Conservation (phyloP, 768 basidiomycete genomes). For the Collybia sp. region DNA sequence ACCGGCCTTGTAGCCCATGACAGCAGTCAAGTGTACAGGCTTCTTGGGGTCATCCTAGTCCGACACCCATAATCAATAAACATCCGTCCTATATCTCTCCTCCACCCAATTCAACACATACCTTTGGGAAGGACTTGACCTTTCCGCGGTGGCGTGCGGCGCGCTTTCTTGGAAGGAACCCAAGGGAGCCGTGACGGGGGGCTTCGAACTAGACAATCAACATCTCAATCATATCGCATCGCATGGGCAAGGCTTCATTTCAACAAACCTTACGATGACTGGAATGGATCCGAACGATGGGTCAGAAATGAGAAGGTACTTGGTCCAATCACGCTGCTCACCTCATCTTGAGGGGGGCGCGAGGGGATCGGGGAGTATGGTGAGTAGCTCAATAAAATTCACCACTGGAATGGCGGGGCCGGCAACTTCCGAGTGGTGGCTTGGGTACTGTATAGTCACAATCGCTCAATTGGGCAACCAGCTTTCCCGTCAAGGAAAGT, state of each 20-base stretch:
- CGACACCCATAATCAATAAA: neutral
- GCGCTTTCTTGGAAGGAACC: constrained; percentile 95
- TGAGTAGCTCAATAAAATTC: constrained; percentile 23
- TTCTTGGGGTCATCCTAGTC: constrained; percentile 97
- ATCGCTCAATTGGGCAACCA: constrained; percentile 6
- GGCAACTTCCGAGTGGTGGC: constrained; percentile 33
- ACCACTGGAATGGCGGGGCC: constrained; percentile 10
- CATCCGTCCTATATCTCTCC: neutral
- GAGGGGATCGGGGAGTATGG: constrained; percentile 30
- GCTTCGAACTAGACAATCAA: constrained; percentile 79
- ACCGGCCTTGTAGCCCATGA: constrained; percentile 99
- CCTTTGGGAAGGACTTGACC: constrained; percentile 99
- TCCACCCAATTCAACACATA: constrained; percentile 38
- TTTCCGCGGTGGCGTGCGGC: constrained; percentile 96
- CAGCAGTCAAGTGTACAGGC: constrained; percentile 96
- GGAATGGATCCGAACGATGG: neutral
- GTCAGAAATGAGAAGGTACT: constrained; percentile 9
- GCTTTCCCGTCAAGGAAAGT: neutral
- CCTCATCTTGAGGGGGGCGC: constrained; percentile 62
- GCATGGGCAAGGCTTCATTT: constrained; percentile 7
- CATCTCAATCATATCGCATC: constrained; percentile 16
- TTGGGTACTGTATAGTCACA: constrained; percentile 33
- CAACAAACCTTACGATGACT: constrained; percentile 85
- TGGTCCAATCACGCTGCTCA: constrained; percentile 26
- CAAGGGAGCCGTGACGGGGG: constrained; percentile 96